Evolutionary conservation across 2,329 filamentous ascomycete species (phyloP).

Genomic region (Phaeosphaeria sp.): DNA sequence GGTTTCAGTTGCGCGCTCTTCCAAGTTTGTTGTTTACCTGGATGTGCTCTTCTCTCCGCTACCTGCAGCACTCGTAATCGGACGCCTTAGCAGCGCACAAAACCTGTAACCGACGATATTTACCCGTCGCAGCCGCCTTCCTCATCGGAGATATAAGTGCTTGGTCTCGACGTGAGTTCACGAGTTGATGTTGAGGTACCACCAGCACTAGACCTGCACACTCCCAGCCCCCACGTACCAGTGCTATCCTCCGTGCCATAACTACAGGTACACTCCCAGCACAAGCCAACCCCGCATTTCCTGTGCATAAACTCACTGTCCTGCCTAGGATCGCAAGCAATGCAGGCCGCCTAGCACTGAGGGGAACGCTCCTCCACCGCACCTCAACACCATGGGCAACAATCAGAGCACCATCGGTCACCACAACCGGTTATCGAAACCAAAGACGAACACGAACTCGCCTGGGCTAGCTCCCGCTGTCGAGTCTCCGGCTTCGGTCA

Average conservation of each 20-base stretch:
- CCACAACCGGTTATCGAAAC: conserved; percentile 43
- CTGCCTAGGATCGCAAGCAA: background rate
- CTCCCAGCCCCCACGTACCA: conserved; percentile 28
- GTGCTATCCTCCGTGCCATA: conserved; percentile 11
- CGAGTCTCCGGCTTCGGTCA: conserved; percentile 29
- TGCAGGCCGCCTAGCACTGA: background rate
- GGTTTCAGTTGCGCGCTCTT: conserved; percentile 43
- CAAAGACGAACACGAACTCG: conserved; percentile 46
- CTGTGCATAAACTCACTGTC: conserved; percentile 12
- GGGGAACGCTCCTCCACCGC: conserved; percentile 21
- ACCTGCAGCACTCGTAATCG: conserved; percentile 29
- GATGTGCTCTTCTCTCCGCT: conserved; percentile 25
- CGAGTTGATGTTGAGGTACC: conserved; percentile 19
- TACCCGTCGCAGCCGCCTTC: conserved; percentile 20
- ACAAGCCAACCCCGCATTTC: conserved; percentile 12
- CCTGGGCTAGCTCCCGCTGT: conserved; percentile 19
- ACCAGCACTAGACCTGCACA: conserved; percentile 13
- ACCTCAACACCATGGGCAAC: conserved; percentile 39
- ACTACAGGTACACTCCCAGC: conserved; percentile 21
- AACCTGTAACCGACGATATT: conserved; percentile 21
- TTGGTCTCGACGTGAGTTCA: conserved; percentile 21
- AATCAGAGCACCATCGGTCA: conserved; percentile 31
- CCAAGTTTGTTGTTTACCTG: conserved; percentile 46
- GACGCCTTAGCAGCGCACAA: conserved; percentile 17
- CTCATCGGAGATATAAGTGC: conserved; percentile 15